Percentiles rank a stretch among this genome's conserved stretches.
Evolutionary conservation across 768 basidiomycete species (phyloP).

Genomic region (Lentinula sp.): DNA sequence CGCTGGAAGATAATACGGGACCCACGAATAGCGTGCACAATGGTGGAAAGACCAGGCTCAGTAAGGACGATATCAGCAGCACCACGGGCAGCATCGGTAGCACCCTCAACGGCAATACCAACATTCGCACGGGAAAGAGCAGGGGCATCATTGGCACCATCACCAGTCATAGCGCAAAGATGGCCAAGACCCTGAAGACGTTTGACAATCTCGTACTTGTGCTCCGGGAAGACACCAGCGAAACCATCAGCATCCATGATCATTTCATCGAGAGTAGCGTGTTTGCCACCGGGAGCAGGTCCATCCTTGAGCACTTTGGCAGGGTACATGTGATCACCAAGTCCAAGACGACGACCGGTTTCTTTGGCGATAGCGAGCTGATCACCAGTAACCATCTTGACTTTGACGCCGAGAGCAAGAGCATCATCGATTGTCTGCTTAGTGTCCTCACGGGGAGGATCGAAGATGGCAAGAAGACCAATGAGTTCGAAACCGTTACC

Average conservation of each 20-base stretch:
- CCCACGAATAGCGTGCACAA: conserved; percentile 97
- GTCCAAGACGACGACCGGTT: conserved; percentile 94
- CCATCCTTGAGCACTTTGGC: conserved; percentile 99
- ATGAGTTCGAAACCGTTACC: conserved; percentile 98
- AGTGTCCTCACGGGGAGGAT: conserved; percentile 96
- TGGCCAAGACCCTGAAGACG: conserved; percentile 95
- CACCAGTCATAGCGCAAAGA: conserved; percentile 98
- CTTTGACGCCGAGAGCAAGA: conserved; percentile 89
- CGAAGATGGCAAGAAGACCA: conserved; percentile 95
- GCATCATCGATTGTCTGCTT: conserved; percentile 99
- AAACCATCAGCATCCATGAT: conserved; percentile 99
- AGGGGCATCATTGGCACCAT: conserved; percentile 98
- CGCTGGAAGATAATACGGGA: conserved; percentile 99
- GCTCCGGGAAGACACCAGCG: conserved; percentile 98
- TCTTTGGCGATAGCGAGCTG: conserved; percentile 99
- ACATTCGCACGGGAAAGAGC: conserved; percentile 98
- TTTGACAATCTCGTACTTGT: conserved; percentile 99
- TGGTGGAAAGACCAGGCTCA: conserved; percentile 97
- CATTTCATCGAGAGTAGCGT: conserved; percentile 89
- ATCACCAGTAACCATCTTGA: conserved; percentile 99
- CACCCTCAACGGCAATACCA: conserved; percentile 99
- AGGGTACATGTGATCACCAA: conserved; percentile 99
- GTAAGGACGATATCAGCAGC: conserved; percentile 98
- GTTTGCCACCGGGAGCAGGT: conserved; percentile 80
- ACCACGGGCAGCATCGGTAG: conserved; percentile 97